A percentile compares a stretch with the other conserved stretches of the same genome.
phyloP scores from a whole-genome alignment of 2,329 filamentous ascomycete species.

The Talaromyces sp. region DNA sequence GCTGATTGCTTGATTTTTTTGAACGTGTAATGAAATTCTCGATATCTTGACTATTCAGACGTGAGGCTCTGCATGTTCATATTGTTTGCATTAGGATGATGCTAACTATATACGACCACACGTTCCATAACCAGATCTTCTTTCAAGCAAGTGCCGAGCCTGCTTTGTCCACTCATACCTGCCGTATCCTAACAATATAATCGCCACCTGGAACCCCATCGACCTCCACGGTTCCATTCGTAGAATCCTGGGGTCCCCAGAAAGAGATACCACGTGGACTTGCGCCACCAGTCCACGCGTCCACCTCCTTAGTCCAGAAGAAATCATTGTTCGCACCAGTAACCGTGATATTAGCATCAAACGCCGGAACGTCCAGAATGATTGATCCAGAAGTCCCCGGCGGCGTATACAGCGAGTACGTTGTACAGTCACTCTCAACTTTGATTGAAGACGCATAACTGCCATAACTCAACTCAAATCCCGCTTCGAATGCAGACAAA shows the following conservation, averaged over 20 bases:
- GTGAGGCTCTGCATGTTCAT: too few species aligned
- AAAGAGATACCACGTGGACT: neutral
- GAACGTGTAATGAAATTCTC: too few species aligned
- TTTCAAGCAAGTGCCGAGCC: neutral
- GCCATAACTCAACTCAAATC: neutral
- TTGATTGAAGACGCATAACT: neutral
- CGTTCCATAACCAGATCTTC: too few species aligned
- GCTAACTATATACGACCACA: too few species aligned
- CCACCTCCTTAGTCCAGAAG: neutral
- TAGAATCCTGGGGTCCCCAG: neutral
- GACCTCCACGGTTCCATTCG: neutral
- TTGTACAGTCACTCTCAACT: neutral
- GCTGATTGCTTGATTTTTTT: too few species aligned
- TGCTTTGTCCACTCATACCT: neutral
- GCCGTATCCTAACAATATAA: neutral
- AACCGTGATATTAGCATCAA: neutral
- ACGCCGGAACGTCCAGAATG: neutral
- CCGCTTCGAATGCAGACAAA: neutral
- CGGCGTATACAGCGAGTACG: neutral
- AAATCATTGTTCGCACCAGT: neutral
- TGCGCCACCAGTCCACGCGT: neutral
- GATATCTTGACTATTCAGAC: too few species aligned
- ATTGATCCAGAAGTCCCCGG: neutral
- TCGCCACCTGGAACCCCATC: neutral
- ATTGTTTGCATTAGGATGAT: too few species aligned